These are phyloP conservation scores for Corchorus olitorius DNA, from an alignment of 345 rosid species.

Conservation along the genomic window DNA sequence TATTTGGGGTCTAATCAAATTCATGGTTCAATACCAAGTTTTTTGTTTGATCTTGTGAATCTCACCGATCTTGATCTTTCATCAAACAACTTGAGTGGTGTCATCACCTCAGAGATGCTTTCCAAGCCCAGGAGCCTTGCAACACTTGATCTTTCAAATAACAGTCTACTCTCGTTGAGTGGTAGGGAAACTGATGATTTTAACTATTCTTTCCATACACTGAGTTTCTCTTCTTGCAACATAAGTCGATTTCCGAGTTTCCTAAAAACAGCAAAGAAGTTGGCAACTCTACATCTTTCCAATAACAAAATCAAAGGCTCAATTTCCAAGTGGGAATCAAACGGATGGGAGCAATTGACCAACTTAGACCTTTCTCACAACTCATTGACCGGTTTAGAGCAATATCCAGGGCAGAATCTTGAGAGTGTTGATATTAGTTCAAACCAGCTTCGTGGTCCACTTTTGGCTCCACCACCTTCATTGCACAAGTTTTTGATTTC, in stretches of 20 bases:
- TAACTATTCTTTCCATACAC: background rate
- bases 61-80: constrained; percentile 2
- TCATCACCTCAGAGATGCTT: background rate
- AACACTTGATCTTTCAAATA: background rate
- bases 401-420: background rate
- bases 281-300: background rate
- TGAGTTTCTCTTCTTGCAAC: background rate
- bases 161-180: background rate
- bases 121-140: background rate
- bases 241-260: background rate
- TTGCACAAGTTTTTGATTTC: background rate
- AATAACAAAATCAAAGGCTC: background rate
- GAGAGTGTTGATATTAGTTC: background rate
- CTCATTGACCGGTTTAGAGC: background rate
- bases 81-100: background rate
- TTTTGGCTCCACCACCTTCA: fast-evolving
- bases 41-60: background rate
- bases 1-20: background rate
- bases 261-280: background rate
- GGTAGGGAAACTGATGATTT: background rate
- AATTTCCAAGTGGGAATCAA: background rate
- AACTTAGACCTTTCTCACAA: background rate
- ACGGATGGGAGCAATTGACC: background rate
- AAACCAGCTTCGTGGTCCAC: background rate
- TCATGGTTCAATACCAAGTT: constrained; percentile 8